Evolutionary conservation across 2,329 filamentous ascomycete species (phyloP).

Genomic region (Neoscytalidium dimidiatum): DNA sequence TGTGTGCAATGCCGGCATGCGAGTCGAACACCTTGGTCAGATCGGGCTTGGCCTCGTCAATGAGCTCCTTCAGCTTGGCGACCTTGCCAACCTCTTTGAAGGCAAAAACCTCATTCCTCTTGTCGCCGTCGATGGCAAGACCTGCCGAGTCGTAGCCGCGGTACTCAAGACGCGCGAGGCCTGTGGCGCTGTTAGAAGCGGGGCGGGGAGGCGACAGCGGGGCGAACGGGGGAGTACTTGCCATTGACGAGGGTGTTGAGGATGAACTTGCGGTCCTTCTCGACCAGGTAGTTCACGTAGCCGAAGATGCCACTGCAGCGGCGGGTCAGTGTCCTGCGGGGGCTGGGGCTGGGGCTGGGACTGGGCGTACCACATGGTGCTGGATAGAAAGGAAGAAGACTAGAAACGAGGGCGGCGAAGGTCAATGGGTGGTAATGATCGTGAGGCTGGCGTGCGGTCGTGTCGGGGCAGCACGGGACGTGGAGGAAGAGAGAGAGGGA

Average conservation of each 20-base stretch:
- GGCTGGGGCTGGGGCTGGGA: not conserved
- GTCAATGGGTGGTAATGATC: conserved; percentile 17
- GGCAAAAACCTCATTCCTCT: conserved; percentile 95
- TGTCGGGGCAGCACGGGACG: not conserved
- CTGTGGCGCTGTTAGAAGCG: conserved; percentile 49
- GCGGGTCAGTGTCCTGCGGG: not conserved
- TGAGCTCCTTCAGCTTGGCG: conserved; percentile 90
- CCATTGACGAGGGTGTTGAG: conserved; percentile 95
- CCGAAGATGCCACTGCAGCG: conserved; percentile 82
- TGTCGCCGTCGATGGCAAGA: conserved; percentile 94
- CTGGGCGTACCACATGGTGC: conserved; percentile 20
- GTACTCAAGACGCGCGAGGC: conserved; percentile 94
- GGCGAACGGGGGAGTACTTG: conserved; percentile 48
- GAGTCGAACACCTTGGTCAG: conserved; percentile 93
- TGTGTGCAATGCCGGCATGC: conserved; percentile 98
- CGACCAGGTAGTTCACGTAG: conserved; percentile 98
- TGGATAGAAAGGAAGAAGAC: conserved; percentile 4
- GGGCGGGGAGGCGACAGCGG: conserved; percentile 20
- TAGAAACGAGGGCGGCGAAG: conserved; percentile 9
- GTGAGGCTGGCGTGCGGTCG: conserved; percentile 10
- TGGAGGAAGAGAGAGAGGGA: conserved; percentile 8
- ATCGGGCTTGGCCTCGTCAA: conserved; percentile 80
- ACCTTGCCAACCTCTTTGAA: conserved; percentile 99
- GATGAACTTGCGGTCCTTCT: conserved; percentile 97
- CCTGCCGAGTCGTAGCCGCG: conserved; percentile 98